Base-by-base conservation (phyloP, 768 basidiomycete genomes). In the Tulasnella sp. region DNA sequence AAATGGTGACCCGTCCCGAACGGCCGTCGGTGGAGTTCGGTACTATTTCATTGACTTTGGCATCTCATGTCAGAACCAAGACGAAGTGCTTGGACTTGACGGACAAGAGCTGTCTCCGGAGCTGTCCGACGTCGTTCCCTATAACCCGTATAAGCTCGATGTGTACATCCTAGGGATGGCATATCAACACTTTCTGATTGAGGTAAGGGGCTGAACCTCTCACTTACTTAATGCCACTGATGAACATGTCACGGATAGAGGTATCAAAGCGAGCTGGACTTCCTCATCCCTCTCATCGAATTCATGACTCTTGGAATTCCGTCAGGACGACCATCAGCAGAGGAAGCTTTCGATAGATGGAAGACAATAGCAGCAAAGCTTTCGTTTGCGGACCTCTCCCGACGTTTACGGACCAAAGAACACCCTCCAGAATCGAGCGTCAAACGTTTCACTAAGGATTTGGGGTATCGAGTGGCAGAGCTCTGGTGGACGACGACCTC, bases 11-110 rank as follows among this genome's bases (percentile, higher is more conserved):
- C 67, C 35, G 6, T 67, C 64, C 0, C 32, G 72, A 19, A 73
- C 72, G 6, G 72, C 41, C 0, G 39, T 41, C 14, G 65, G 65
- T 8, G 65, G 44, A 11, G 65, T 59, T 17, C 12, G 72, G 11
- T 73, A 73, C 36, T 73, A 68, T 35, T 67, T 73, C 17, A 68
- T 73, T n/a, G 66, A 73, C 72, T 68, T 73, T 22, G 72, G 66
- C 6, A 67, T 73, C 16, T 73, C 72, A 11, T 34, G 67, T 14
- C 36, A 26, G 9, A 66, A 52, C 6, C 65, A 68, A 22, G 72
- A 73, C 42, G 19, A 52, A 29, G 47, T 52, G 26, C n/a, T 68
- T 9, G 72, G 72, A 1, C 26, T 67, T 37, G 17, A 34, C 37
- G 72, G 72, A 12, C 72, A 73, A 52, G 72, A 73, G 16, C 44